phyloP scores from a whole-genome alignment of 2,329 filamentous ascomycete genomes.

The Penicillium sclerotiorum region DNA sequence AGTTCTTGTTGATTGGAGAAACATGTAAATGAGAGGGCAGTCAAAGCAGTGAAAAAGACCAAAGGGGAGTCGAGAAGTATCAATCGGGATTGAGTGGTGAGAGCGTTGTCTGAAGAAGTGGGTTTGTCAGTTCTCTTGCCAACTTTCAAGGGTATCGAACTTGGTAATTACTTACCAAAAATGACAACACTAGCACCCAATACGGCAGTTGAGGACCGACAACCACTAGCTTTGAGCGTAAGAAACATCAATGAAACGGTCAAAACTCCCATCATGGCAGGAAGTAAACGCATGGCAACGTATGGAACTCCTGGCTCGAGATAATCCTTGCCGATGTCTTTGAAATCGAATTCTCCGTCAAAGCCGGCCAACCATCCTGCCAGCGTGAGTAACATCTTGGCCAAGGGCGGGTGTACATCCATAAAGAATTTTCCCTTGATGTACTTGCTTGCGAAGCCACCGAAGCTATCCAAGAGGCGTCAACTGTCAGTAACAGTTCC shows the following conservation, averaged over 20 bases:
- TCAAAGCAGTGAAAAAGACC: slow-evolving; percentile 90
- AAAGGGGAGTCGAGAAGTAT: slow-evolving; percentile 96
- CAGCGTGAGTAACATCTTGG: slow-evolving; percentile 94
- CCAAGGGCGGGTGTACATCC: slow-evolving; percentile 98
- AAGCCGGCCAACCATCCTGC: slow-evolving; percentile 95
- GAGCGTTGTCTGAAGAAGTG: slow-evolving; percentile 84
- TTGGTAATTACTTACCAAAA: slow-evolving; percentile 68
- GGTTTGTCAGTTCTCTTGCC: too few relatives aligned
- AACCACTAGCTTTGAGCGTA: slow-evolving; percentile 87
- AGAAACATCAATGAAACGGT: slow-evolving; percentile 92
- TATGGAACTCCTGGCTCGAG: slow-evolving; percentile 92
- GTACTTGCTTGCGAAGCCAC: slow-evolving; percentile 97
- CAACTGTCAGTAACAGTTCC: not conserved
- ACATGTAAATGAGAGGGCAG: slow-evolving; percentile 83
- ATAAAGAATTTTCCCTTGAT: slow-evolving; percentile 99
- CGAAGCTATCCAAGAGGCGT: slow-evolving; percentile 68
- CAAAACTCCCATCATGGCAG: slow-evolving; percentile 83
- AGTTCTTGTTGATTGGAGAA: slow-evolving; percentile 98
- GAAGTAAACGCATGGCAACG: slow-evolving; percentile 93
- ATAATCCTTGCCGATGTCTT: slow-evolving; percentile 99
- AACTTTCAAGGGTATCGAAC: too few relatives aligned
- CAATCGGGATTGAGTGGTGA: slow-evolving; percentile 90
- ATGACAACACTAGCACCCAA: slow-evolving; percentile 85
- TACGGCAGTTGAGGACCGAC: slow-evolving; percentile 79
- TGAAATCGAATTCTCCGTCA: slow-evolving; percentile 95